Evolutionary conservation across 2,329 filamentous ascomycete species (phyloP).

Genomic region (Neopestalotiopsis sp.): DNA sequence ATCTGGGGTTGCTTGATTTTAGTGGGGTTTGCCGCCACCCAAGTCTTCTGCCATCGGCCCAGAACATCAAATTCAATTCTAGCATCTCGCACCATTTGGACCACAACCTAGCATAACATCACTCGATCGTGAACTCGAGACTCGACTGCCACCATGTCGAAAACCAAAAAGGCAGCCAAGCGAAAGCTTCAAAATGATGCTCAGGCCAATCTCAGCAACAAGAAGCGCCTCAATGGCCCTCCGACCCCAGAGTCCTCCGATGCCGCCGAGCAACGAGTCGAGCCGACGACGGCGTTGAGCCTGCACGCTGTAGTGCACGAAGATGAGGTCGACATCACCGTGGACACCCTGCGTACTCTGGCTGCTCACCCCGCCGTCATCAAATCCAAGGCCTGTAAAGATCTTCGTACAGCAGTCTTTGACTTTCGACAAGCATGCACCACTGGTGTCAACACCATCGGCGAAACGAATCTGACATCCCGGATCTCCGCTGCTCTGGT

Average conservation of each 20-base stretch:
- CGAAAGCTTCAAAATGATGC: constrained; percentile 46
- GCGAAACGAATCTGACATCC: constrained; percentile 68
- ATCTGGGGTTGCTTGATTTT: not conserved
- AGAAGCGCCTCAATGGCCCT: constrained; percentile 33
- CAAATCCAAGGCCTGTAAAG: constrained; percentile 72
- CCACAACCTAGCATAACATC: not conserved
- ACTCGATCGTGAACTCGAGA: not conserved
- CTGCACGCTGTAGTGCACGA: constrained; percentile 61
- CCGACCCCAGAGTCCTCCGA: constrained; percentile 44
- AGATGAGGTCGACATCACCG: constrained; percentile 70
- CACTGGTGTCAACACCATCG: constrained; percentile 65
- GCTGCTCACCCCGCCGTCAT: constrained; percentile 65
- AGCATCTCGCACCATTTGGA: not conserved
- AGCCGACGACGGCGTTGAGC: constrained; percentile 46
- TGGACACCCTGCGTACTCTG: constrained; percentile 67
- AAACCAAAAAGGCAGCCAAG: constrained; percentile 50
- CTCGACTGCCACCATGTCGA: constrained; percentile 41
- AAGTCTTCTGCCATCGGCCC: not conserved
- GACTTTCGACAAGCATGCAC: constrained; percentile 73
- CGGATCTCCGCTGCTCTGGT: constrained; percentile 69
- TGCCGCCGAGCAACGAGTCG: constrained; percentile 35
- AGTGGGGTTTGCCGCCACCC: not conserved
- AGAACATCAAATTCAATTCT: not conserved
- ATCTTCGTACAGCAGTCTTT: constrained; percentile 70
- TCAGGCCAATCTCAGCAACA: constrained; percentile 40